phyloP scores from a whole-genome alignment of 805 yeast genomes.

The Metschnikowia proteae region DNA sequence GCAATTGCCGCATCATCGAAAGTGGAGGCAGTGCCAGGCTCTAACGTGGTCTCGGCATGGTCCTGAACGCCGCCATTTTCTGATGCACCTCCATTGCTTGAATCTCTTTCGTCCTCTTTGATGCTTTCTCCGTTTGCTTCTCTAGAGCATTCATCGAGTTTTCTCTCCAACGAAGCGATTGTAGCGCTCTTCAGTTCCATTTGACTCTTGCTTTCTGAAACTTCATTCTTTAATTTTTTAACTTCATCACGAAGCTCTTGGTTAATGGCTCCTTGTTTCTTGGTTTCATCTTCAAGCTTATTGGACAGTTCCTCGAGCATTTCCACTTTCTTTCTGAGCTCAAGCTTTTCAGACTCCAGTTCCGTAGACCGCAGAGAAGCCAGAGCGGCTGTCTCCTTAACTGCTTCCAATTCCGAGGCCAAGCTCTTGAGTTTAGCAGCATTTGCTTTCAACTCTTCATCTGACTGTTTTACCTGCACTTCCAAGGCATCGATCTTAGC shows the following conservation, averaged over 20 bases:
- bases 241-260: conserved; percentile 4
- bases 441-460: background rate
- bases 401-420: conserved; percentile 4
- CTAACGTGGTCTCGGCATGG: background rate
- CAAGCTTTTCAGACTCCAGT: conserved; percentile 6
- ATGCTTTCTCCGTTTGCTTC: background rate
- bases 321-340: conserved; percentile 9
- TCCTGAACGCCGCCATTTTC: background rate
- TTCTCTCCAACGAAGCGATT: background rate
- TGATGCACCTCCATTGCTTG: background rate
- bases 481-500: background rate
- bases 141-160: background rate
- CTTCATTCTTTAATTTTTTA: conserved; percentile 4
- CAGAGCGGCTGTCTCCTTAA: background rate
- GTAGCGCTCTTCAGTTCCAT: conserved; percentile 4
- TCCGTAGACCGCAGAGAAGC: background rate
- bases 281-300: background rate
- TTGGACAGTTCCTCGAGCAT: background rate
- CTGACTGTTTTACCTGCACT: background rate
- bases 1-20: background rate
- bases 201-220: background rate
- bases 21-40: background rate
- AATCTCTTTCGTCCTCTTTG: conserved; percentile 5
- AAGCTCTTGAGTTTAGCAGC: conserved; percentile 4
- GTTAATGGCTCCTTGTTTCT: background rate